Evolutionary conservation across 352 stramenopile species (phyloP), one percentile per base, ranked within the genome.

Genomic region (Globisporangium ultimum): DNA sequence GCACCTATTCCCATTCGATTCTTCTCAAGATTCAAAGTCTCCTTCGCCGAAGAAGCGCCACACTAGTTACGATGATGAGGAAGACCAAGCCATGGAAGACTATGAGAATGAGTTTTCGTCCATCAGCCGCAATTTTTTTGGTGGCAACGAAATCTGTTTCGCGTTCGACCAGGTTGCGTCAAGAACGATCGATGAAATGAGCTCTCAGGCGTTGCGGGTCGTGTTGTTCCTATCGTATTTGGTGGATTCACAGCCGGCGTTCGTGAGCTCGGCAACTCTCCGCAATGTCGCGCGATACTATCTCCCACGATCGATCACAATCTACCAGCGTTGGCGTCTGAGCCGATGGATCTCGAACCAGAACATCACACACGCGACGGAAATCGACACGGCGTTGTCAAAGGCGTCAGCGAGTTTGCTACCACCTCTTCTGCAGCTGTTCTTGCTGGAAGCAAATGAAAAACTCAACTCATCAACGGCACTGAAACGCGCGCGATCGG

Each of bases 261-360:
- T 90, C 49, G 24, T 92, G 50, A 71, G 66, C 14, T 67, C 71
- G 18, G 48, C 60, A 3, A 76, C 69, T 0, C 41, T 92, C 43
- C 71, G 65, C 21, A 66, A 69, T 10, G 72, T 90, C 12, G 57
- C 81, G 32, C 70, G 67, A 7, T 60, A 73, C 14, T 72, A 82
- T 34, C 38, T 92, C 10, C 78, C 80, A 0, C 79, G 83, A 38
- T 68, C 80, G 1, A 89, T 92, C 49, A 78, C 70, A 0, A 72
- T 86, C 17, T 90, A 90, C 55, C 82, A 88, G 63, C 78, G 76
- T 24, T 92, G 80, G 80, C 68, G 70, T n/a, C 64, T 89, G n/a
- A 83, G 75, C 53, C 68, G 72, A 32, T 87, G 75, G 74, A 54
- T 92, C 34, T 64, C 76, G 21, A 87, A 63, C 40, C 79, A 88